phyloP scores from a whole-genome alignment of 352 stramenopile genomes.

The Phytophthora pinifolia region DNA sequence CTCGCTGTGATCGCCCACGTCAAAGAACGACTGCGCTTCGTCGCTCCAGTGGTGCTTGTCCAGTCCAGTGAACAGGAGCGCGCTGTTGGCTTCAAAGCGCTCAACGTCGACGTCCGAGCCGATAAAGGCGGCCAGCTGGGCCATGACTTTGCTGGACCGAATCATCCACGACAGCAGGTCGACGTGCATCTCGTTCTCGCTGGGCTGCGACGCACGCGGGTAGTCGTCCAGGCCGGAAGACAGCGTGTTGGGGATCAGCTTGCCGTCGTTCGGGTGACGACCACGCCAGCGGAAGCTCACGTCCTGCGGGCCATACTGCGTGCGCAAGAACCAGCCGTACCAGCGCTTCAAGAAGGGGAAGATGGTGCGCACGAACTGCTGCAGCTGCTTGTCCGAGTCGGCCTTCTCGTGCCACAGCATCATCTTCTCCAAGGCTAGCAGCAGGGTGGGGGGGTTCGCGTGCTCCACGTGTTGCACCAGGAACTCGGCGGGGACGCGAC shows the following conservation, averaged over 20 bases:
- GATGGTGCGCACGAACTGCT: conserved; percentile 43
- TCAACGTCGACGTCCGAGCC: conserved; percentile 25
- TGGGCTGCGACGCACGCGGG: conserved; percentile 74
- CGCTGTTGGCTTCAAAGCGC: conserved; percentile 33
- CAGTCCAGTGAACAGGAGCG: conserved; percentile 45
- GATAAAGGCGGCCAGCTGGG: conserved; percentile 44
- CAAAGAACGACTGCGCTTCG: conserved; percentile 65
- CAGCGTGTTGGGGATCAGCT: conserved; percentile 90
- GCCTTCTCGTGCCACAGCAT: conserved; percentile 33
- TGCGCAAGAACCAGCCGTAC: conserved; percentile 78
- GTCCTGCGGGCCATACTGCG: conserved; percentile 48
- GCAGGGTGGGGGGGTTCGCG: conserved; percentile 91
- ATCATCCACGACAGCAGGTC: conserved; percentile 93
- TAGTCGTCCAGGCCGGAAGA: conserved; percentile 94
- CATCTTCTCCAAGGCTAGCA: conserved; percentile 87
- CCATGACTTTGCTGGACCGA: conserved; percentile 59
- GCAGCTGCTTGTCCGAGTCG: conserved; percentile 24
- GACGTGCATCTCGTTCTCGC: conserved; percentile 86
- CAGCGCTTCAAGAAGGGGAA: conserved; percentile 77
- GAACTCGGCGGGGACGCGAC: conserved; percentile 88
- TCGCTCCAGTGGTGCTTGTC: conserved; percentile 77
- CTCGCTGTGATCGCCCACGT: conserved; percentile 78
- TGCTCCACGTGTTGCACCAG: conserved; percentile 90
- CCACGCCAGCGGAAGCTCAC: conserved; percentile 84
- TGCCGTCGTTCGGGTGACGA: conserved; percentile 59